Evolutionary conservation across 2,329 filamentous ascomycete genomes (phyloP), one percentile per base, ranked within the genome.

Genomic region (Fusarium cyanostomum): DNA sequence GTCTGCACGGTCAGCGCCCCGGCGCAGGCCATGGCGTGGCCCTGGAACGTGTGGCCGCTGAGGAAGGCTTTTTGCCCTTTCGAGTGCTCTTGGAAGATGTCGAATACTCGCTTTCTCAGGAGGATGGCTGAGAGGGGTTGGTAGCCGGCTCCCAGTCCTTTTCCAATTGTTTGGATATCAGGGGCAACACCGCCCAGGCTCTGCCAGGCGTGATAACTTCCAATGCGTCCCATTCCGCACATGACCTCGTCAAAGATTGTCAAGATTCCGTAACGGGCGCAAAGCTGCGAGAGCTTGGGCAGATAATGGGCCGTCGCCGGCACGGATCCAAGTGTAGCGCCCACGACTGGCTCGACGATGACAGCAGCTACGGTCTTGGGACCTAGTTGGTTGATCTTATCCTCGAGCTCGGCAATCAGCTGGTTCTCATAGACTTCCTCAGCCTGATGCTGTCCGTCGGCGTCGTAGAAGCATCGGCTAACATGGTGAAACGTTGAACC

Each of bases 181-280:
- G 86, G 86, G 1, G 53, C 45, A 2, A 66, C 50, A 10, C 53
- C 60, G 16, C 5, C 78, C 79, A 87, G 81, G 35, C 86, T 79
- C 68, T 89, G 79, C 81, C 84, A 89, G 2, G 86, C 83, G 75
- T 90, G 82, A 68, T 89, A 71, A 21, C 77, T 84, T 1, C 85
- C 86, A 0, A 80, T 81, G 8, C 86, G 80, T 8, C 86, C 86
- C 76, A 84, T 83, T 13, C 86, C 86, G 52, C 82, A 87, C 88
- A 92, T 91, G 59, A 92, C 82, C 71, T 84, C 80, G 59, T 84
- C 82, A 1, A 83, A 53, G 13, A 83, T 76, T 13, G 85, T 74
- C 9, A 86, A 75, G 1, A 81, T 79, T 1, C 81, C 82, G 57
- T 85, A 74, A 33, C 78, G 78, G 16, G 80, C 75, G 71, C 85